phyloP scores from a whole-genome alignment of 208 protist genomes.

The Acanthamoeba sp. region DNA sequence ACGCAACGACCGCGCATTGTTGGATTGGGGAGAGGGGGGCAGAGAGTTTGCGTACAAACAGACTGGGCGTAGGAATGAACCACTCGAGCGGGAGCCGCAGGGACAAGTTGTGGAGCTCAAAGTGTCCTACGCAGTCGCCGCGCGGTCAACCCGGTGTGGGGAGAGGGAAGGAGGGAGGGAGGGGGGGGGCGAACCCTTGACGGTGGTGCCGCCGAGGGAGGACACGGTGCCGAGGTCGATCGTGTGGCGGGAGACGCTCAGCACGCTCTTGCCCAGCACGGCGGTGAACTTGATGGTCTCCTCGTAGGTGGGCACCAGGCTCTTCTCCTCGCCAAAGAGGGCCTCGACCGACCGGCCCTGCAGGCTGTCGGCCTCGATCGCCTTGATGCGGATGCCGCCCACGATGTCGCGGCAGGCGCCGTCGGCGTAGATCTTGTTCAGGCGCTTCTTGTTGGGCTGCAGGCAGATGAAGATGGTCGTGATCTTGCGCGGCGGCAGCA shows the following conservation, averaged over 20 bases:
- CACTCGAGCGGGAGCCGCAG: conserved; percentile 46
- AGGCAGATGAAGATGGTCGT: conserved; percentile 80
- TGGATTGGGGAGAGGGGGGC: too few relatives aligned
- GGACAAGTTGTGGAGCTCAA: conserved; percentile 38
- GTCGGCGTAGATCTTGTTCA: conserved; percentile 78
- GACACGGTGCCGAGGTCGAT: conserved; percentile 80
- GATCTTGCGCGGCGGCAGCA: conserved; percentile 66
- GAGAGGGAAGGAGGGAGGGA: background rate
- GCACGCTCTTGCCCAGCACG: conserved; percentile 80
- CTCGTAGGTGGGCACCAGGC: conserved; percentile 74
- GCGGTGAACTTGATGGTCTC: conserved; percentile 82
- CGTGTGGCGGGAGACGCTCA: conserved; percentile 60
- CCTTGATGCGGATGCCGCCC: conserved; percentile 84
- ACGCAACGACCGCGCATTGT: too few relatives aligned
- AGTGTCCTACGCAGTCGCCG: background rate
- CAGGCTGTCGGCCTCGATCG: conserved; percentile 39
- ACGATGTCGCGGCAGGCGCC: conserved; percentile 83
- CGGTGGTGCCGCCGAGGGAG: conserved; percentile 59
- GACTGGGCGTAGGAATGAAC: conserved; percentile 43
- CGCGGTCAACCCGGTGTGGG: too few relatives aligned
- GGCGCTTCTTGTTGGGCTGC: conserved; percentile 78
- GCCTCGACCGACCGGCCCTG: background rate
- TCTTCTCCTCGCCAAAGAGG: conserved; percentile 12
- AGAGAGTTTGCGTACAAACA: conserved; percentile 65
- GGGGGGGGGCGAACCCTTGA: background rate